Conservation (phyloP, 129 eudicot species). For the Silybum marianum region DNA sequence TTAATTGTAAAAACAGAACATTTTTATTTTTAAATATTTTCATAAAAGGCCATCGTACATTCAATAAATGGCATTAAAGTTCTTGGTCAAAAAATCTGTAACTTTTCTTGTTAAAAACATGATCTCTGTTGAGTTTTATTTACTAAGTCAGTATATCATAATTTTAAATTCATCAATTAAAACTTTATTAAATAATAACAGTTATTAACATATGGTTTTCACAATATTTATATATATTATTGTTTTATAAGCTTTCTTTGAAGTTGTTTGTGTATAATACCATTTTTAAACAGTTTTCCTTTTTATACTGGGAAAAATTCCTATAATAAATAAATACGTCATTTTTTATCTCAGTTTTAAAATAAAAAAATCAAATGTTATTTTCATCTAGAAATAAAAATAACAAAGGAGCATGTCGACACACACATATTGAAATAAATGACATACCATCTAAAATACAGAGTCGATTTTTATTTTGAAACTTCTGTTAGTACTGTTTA, state of each 20-base stretch:
- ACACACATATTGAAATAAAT: too few species aligned
- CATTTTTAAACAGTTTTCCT: background rate
- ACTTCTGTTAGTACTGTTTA: too few species aligned
- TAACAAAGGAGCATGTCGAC: background rate
- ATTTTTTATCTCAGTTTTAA: background rate
- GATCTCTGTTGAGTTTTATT: background rate
- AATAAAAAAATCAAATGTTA: background rate
- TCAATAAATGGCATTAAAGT: constrained; percentile 1
- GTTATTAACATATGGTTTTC: background rate
- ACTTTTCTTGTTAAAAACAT: background rate
- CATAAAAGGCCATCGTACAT: background rate
- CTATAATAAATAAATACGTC: too few species aligned
- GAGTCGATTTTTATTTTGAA: too few species aligned
- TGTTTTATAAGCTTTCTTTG: background rate
- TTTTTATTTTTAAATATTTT: background rate
- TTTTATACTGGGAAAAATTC: background rate
- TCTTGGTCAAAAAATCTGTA: background rate
- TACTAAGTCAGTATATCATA: background rate
- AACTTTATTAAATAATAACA: background rate
- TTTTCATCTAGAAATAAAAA: too few species aligned
- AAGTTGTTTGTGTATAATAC: background rate
- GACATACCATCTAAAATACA: background rate
- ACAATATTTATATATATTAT: background rate
- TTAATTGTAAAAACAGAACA: background rate
- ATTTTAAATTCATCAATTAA: background rate